A percentile compares a stretch with the other conserved stretches of the same genome.
Evolutionary conservation across 192 early-diverging fungal species (phyloP).

Genomic region (Haplosporangium gracile): DNA sequence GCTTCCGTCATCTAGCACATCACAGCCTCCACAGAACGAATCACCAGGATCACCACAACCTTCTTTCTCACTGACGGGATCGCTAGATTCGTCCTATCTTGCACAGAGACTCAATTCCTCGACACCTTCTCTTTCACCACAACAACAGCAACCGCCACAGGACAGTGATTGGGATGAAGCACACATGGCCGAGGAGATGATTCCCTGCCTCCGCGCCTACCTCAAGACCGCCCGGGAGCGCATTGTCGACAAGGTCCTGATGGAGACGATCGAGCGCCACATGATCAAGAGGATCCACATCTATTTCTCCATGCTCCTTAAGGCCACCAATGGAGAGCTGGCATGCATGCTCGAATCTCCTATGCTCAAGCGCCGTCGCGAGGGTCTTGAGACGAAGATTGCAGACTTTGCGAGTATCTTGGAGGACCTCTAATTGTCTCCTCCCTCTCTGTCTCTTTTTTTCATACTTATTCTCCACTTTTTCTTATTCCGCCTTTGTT

Average conservation of each 20-base stretch:
- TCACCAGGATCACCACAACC: no score
- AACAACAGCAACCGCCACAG: neutral
- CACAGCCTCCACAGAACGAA: no score
- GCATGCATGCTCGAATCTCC: conserved; percentile 20
- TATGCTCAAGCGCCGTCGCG: neutral
- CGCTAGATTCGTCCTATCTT: no score
- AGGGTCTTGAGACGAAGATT: neutral
- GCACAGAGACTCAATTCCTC: neutral
- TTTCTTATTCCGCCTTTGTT: no score
- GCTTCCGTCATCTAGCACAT: no score
- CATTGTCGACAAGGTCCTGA: conserved; percentile 20
- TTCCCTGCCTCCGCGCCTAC: conserved; percentile 8
- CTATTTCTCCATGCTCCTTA: conserved; percentile 3
- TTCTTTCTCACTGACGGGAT: no score
- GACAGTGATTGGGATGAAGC: neutral
- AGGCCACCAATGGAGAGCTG: conserved; percentile 5
- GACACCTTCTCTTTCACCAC: neutral
- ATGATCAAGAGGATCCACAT: neutral
- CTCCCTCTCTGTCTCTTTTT: neutral
- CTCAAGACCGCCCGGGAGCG: conserved; percentile 9
- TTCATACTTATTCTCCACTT: neutral
- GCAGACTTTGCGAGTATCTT: neutral
- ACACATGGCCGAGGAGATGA: neutral
- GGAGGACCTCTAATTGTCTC: neutral
- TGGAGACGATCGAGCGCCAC: conserved; percentile 25